phyloP scores from a whole-genome alignment of 805 yeast genomes.

The Yarrowia bubula region DNA sequence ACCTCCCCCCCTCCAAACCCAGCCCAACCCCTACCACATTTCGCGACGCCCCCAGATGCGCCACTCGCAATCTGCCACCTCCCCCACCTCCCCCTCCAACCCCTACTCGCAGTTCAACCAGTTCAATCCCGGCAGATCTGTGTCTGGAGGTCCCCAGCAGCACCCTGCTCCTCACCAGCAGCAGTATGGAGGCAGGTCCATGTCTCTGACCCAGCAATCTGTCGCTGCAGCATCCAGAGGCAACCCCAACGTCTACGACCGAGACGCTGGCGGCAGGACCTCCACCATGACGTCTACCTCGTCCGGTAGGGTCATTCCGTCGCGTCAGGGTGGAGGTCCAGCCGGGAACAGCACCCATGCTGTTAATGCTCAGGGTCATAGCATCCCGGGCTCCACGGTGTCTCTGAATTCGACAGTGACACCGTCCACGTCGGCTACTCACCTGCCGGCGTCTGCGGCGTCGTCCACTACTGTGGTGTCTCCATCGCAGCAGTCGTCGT shows the following conservation, averaged over 20 bases:
- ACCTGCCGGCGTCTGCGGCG: conserved; percentile 1
- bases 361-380: conserved; percentile 13
- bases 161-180: conserved; percentile 9
- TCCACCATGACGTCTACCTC: conserved; percentile 18
- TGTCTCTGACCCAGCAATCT: conserved; percentile 16
- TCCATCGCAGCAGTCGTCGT: neutral
- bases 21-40: conserved; percentile 8
- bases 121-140: conserved; percentile 20
- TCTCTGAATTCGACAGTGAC: neutral
- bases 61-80: conserved; percentile 19
- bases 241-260: conserved; percentile 24
- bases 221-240: conserved; percentile 8
- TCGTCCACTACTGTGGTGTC: neutral
- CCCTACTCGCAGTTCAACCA: conserved; percentile 19
- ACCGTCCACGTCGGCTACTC: conserved; percentile 5
- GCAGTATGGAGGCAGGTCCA: neutral
- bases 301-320: conserved; percentile 8
- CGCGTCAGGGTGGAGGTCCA: neutral
- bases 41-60: conserved; percentile 9
- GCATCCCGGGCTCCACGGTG: conserved; percentile 15
- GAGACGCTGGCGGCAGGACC: neutral
- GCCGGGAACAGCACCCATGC: conserved; percentile 4
- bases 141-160: conserved; percentile 26
- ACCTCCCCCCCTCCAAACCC: conserved; percentile 12
- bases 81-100: conserved; percentile 8